phyloP scores from a whole-genome alignment of 345 rosid genomes.

The Erodium maritimum region DNA sequence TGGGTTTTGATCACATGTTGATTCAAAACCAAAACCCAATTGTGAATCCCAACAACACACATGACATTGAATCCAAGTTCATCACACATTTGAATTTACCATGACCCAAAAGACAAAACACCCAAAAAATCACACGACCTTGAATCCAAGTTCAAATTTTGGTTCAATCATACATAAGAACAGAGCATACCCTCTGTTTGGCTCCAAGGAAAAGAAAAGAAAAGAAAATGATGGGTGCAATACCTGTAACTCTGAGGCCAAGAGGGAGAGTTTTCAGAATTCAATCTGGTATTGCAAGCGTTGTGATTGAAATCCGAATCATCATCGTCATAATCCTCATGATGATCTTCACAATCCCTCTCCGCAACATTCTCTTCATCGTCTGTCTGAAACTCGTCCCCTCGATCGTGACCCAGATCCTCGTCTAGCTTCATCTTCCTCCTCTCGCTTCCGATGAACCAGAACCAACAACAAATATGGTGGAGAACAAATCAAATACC shows the following conservation, averaged over 20 bases:
- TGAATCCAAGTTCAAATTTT: not conserved
- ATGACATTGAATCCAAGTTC: too few relatives aligned
- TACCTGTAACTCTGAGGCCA: slow-evolving; percentile 84
- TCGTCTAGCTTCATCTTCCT: slow-evolving; percentile 57
- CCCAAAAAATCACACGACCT: not conserved
- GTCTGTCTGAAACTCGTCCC: slow-evolving; percentile 54
- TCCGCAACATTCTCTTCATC: slow-evolving; percentile 75
- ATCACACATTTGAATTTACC: too few relatives aligned
- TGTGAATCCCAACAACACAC: too few relatives aligned
- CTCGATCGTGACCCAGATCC: slow-evolving; percentile 50
- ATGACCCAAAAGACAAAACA: not conserved
- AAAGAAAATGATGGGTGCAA: not conserved
- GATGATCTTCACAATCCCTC: slow-evolving; percentile 20
- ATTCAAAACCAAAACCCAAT: too few relatives aligned
- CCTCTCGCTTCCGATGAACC: too few relatives aligned
- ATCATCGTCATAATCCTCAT: slow-evolving; percentile 19
- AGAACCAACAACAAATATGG: too few relatives aligned
- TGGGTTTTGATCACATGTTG: not conserved
- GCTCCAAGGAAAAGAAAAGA: not conserved
- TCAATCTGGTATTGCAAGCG: slow-evolving; percentile 8
- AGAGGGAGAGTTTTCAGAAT: slow-evolving; percentile 6
- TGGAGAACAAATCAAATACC: too few relatives aligned
- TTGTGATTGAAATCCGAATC: slow-evolving; percentile 22
- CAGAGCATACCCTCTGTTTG: not conserved
- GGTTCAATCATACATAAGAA: too few relatives aligned